A percentile compares a stretch with the other conserved stretches of the same genome.
phyloP scores from a whole-genome alignment of 2,329 filamentous ascomycete species.

The Erysiphe pisi region DNA sequence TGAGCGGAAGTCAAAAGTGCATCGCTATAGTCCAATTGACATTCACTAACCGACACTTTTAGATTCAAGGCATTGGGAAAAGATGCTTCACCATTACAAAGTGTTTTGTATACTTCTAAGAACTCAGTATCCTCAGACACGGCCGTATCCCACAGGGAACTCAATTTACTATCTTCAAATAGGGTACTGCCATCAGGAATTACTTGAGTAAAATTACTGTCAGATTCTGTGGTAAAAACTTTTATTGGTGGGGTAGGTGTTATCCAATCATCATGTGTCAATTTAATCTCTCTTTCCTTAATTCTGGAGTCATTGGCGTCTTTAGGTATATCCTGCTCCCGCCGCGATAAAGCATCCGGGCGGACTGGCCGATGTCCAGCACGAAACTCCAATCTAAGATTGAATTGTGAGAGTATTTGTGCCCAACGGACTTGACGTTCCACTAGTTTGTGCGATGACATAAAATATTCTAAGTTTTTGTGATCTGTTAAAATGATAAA shows the following conservation, averaged over 20 bases:
- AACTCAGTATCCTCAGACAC: neutral
- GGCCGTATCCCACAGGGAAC: neutral
- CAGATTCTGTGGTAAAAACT: neutral
- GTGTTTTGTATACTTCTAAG: neutral
- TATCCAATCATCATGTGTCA: conserved; percentile 8
- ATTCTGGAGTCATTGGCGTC: neutral
- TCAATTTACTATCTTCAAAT: conserved; percentile 17
- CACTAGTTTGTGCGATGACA: neutral
- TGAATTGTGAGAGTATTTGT: conserved; percentile 24
- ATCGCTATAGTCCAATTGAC: neutral
- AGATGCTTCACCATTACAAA: neutral
- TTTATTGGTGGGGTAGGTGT: neutral
- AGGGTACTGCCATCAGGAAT: neutral
- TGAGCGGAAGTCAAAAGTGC: conserved; percentile 7
- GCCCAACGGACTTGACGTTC: conserved; percentile 12
- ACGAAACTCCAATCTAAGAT: neutral
- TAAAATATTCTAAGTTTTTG: conserved; percentile 6
- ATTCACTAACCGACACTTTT: neutral
- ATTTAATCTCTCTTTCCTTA: conserved; percentile 6
- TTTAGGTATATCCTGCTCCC: conserved; percentile 9
- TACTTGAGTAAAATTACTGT: neutral
- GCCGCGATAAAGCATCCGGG: neutral
- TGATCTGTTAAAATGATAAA: conserved; percentile 20
- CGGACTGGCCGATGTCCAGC: neutral
- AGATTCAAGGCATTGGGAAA: neutral